Percentiles rank a stretch among this genome's conserved stretches.
These are phyloP conservation scores for Phylloporus scabripes DNA, from an alignment of 768 basidiomycete genomes.

Conservation along the genomic window DNA sequence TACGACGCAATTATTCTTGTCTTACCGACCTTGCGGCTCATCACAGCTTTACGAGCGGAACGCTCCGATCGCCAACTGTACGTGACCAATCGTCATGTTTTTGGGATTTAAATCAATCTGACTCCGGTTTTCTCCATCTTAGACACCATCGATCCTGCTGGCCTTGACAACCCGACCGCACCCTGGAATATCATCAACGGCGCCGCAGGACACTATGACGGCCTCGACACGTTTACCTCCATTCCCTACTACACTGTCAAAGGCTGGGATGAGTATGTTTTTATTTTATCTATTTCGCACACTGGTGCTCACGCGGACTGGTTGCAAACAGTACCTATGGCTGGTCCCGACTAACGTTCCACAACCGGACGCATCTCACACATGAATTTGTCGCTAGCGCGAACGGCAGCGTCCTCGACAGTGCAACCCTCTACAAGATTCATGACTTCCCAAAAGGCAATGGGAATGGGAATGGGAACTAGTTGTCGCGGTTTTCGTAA, in stretches of 20 bases:
- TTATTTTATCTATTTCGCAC: no score
- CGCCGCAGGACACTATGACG: slow-evolving; percentile 26
- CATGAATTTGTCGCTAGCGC: slow-evolving; percentile 28
- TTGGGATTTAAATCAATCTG: no score
- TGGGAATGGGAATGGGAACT: neutral
- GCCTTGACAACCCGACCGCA: slow-evolving; percentile 20
- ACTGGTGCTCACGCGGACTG: neutral
- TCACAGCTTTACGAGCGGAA: slow-evolving; percentile 24
- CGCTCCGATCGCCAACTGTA: slow-evolving; percentile 24
- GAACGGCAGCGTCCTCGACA: slow-evolving; percentile 23
- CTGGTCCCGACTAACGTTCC: slow-evolving; percentile 28
- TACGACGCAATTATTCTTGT: neutral
- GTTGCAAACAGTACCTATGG: slow-evolving; percentile 16
- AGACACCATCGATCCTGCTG: slow-evolving; percentile 20
- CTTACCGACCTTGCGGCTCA: neutral
- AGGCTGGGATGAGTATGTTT: slow-evolving; percentile 12
- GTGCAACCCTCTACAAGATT: slow-evolving; percentile 22
- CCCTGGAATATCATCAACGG: slow-evolving; percentile 29
- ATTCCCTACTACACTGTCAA: slow-evolving; percentile 6
- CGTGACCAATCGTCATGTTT: neutral
- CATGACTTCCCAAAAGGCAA: slow-evolving; percentile 9
- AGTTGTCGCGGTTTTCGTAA: neutral
- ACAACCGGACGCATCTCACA: slow-evolving; percentile 27
- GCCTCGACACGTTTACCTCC: slow-evolving; percentile 12
- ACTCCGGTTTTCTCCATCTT: neutral